A percentile compares a stretch with the other conserved stretches of the same genome.
These are phyloP conservation scores for Thecaphora thlaspeos DNA, from an alignment of 1,284 basidiomycete species.

Conservation along the genomic window DNA sequence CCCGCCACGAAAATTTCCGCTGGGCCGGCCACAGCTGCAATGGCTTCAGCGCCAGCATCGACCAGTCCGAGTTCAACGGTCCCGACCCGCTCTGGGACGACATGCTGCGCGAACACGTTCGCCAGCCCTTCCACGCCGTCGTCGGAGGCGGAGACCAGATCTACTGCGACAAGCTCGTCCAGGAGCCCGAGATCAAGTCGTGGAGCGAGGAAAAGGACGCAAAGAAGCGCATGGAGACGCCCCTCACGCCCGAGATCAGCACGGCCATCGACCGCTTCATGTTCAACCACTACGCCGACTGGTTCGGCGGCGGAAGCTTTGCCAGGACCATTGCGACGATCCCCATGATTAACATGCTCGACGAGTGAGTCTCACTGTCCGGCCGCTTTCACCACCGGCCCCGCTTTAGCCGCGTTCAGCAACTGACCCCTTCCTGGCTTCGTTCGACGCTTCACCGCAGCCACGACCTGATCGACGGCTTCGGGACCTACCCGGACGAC, in stretches of 20 bases:
- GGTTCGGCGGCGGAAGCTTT: conserved; percentile 85
- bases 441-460: too few species aligned
- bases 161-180: conserved; percentile 40
- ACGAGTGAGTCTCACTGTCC: too few species aligned
- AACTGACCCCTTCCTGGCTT: too few species aligned
- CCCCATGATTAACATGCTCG: conserved; percentile 72
- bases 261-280: conserved; percentile 76
- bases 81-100: conserved; percentile 79
- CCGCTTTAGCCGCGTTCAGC: too few species aligned
- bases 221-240: conserved; percentile 67
- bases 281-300: conserved; percentile 72
- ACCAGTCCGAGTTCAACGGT: conserved; percentile 59
- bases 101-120: conserved; percentile 74
- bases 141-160: conserved; percentile 67
- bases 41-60: conserved; percentile 62
- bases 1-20: conserved; percentile 78
- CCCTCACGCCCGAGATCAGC: conserved; percentile 71
- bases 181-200: conserved; percentile 64
- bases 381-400: too few species aligned
- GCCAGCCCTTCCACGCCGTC: conserved; percentile 78
- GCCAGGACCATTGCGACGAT: conserved; percentile 79
- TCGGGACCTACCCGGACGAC: conserved; percentile 68
- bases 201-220: conserved; percentile 74
- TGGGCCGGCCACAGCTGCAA: conserved; percentile 80
- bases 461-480: conserved; percentile 80